Evolutionary conservation across 805 yeast species (phyloP).

Genomic region (Phaffomyces opuntiae): DNA sequence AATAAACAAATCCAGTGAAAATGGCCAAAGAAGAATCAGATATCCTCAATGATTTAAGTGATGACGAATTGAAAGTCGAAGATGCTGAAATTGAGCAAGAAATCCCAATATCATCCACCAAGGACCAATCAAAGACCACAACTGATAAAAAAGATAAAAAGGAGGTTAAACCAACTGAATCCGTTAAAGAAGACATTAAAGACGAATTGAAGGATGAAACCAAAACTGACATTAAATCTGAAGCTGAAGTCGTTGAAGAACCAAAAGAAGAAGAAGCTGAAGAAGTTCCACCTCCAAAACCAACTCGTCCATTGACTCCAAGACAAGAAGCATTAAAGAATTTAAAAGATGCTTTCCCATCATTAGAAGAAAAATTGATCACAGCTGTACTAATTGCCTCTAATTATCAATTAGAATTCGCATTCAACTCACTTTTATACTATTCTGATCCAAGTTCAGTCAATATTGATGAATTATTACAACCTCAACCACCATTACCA

Average conservation of each 20-base stretch:
- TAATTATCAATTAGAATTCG: constrained; percentile 71
- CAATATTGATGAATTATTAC: constrained; percentile 35
- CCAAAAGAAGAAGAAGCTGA: constrained; percentile 8
- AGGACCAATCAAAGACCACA: constrained; percentile 3
- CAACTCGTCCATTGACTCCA: constrained; percentile 60
- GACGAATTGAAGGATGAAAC: not conserved
- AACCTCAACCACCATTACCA: constrained; percentile 23
- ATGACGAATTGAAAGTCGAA: constrained; percentile 1
- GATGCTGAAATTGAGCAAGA: not conserved
- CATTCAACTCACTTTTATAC: constrained; percentile 80
- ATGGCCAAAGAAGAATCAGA: constrained; percentile 4
- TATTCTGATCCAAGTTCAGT: constrained; percentile 63
- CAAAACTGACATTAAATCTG: constrained; percentile 1
- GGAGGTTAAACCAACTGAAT: not conserved
- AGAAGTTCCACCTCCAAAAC: constrained; percentile 37
- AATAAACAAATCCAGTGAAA: not conserved
- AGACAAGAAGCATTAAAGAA: constrained; percentile 47
- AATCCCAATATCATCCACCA: not conserved
- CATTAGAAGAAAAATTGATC: constrained; percentile 59
- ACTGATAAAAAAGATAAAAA: not conserved
- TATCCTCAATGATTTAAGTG: constrained; percentile 2
- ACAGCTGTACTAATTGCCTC: constrained; percentile 83
- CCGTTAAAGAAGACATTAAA: constrained; percentile 11
- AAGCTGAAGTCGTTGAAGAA: constrained; percentile 5
- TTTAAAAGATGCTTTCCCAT: constrained; percentile 82